Base-by-base conservation (phyloP, 495 filamentous ascomycete species). In the Letharia columbiana region DNA sequence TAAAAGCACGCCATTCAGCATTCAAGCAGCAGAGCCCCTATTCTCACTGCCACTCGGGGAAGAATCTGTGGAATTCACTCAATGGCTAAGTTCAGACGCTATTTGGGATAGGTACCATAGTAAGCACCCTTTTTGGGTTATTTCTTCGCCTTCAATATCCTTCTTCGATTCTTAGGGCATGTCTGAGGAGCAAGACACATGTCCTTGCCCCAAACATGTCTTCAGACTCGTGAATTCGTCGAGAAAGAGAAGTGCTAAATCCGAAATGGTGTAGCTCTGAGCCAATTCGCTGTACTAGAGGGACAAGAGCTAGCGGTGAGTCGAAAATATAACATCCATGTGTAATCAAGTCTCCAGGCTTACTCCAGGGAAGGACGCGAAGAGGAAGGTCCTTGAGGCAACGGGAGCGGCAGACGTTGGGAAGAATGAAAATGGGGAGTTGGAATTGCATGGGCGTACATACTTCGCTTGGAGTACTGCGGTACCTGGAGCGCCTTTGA, bases 281-380 rank as follows among this genome's bases (percentile, higher is more conserved):
- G 82, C 60, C 84, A 88, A 62, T 82, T 88, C 63, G 81, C 82
- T 7, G 77, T 83, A 49, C 68, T 86, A 35, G 70, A 80, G 58
- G 82, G 73, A 4, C 75, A 78, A 64, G 76, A 80, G 47, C 77
- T 79, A 63, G 79, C 77, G 67, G 79, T 82, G 66, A 76, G 75
- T 73, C 61, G 28, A 52, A 20, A 7, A 37, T 60, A 8, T 15
- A 20, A 20, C 10, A 33, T 13, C 2, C 20, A 50, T 28, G 50
- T 33, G 28, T 54, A 5, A 0, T 15, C 13, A 23, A 35, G 39
- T 39, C 31, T 20, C 40, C 28, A 66, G 47, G 61, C 68, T 68
- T 20, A 28, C 63, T 31, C 31, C 18, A 31, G 40, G 65, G 45
- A 57, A 79, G 77, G 66, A 70, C 47, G 66, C 79, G 47, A 69